These are phyloP conservation scores for Effrenium voratum DNA, from an alignment of 73 alveolate species.

Conservation along the genomic window DNA sequence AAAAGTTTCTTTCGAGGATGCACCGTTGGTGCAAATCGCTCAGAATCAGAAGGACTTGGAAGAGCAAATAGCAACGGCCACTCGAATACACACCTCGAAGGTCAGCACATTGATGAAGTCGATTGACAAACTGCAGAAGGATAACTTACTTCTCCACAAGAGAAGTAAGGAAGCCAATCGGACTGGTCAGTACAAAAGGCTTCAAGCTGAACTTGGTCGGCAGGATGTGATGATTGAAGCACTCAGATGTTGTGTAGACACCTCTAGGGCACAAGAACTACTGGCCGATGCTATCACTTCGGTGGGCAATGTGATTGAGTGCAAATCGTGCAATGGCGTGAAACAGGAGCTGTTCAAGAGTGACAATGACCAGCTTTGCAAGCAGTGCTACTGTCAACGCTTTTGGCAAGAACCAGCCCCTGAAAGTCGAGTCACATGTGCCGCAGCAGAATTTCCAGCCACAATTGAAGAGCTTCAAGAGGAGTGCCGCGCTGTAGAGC, in stretches of 20 bases:
- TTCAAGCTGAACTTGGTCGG: slow-evolving; percentile 74
- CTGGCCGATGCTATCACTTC: slow-evolving; percentile 38
- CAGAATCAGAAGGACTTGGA: slow-evolving; percentile 33
- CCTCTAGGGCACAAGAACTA: slow-evolving; percentile 15
- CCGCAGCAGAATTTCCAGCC: neutral
- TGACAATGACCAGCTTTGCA: slow-evolving; percentile 27
- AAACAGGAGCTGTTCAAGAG: slow-evolving; percentile 11
- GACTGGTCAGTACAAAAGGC: slow-evolving; percentile 44
- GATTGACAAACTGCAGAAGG: slow-evolving; percentile 45
- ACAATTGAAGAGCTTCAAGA: slow-evolving; percentile 24
- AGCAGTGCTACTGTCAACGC: slow-evolving; percentile 59
- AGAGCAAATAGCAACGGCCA: slow-evolving; percentile 8
- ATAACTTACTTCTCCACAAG: slow-evolving; percentile 33
- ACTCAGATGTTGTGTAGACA: slow-evolving; percentile 15
- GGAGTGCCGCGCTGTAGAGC: slow-evolving; percentile 23
- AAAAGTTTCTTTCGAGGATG: too few species aligned
- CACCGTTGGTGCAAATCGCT: too few species aligned
- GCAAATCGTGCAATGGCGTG: slow-evolving; percentile 19
- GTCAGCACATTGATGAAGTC: slow-evolving; percentile 69
- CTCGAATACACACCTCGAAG: slow-evolving; percentile 45
- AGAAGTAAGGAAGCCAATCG: slow-evolving; percentile 9
- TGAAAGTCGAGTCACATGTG: neutral
- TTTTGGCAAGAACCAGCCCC: slow-evolving; percentile 60
- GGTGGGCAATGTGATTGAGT: neutral
- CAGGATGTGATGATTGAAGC: slow-evolving; percentile 78